Evolutionary conservation across 2,329 filamentous ascomycete species (phyloP).

Genomic region (Pezicula radicicola): DNA sequence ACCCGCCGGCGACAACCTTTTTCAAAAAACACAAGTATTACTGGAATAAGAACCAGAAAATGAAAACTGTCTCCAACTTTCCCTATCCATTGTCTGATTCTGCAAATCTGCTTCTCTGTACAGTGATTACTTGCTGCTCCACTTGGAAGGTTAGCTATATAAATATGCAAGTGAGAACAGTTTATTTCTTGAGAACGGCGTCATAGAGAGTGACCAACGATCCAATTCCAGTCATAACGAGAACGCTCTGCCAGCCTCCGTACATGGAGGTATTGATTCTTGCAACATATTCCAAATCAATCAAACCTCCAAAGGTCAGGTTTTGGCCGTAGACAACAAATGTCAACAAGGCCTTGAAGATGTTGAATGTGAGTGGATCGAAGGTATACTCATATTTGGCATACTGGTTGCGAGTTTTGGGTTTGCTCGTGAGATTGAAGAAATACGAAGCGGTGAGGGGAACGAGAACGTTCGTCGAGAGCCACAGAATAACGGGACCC

Average conservation of each 20-base stretch:
- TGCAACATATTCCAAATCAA: slow-evolving; percentile 56
- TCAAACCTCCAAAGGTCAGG: slow-evolving; percentile 58
- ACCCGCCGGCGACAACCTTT: too few relatives aligned
- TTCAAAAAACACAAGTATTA: too few relatives aligned
- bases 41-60: too few relatives aligned
- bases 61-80: too few relatives aligned
- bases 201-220: slow-evolving; percentile 72
- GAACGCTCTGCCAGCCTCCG: slow-evolving; percentile 66
- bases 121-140: not conserved
- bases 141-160: slow-evolving; percentile 3
- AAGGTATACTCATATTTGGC: slow-evolving; percentile 55
- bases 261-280: slow-evolving; percentile 66
- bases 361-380: slow-evolving; percentile 87
- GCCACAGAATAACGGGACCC: slow-evolving; percentile 77
- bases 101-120: too few relatives aligned
- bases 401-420: slow-evolving; percentile 30
- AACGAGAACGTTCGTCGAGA: slow-evolving; percentile 65
- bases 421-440: slow-evolving; percentile 74
- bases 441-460: slow-evolving; percentile 80
- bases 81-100: too few relatives aligned
- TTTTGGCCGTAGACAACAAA: slow-evolving; percentile 77
- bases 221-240: slow-evolving; percentile 67
- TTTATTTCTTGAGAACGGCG: slow-evolving; percentile 67
- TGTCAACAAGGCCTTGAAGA: slow-evolving; percentile 78
- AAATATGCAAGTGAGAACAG: not conserved